A percentile compares a stretch with the other conserved stretches of the same genome.
phyloP scores from a whole-genome alignment of 192 early-diverging fungal species.

The Haplosporangium gracile region DNA sequence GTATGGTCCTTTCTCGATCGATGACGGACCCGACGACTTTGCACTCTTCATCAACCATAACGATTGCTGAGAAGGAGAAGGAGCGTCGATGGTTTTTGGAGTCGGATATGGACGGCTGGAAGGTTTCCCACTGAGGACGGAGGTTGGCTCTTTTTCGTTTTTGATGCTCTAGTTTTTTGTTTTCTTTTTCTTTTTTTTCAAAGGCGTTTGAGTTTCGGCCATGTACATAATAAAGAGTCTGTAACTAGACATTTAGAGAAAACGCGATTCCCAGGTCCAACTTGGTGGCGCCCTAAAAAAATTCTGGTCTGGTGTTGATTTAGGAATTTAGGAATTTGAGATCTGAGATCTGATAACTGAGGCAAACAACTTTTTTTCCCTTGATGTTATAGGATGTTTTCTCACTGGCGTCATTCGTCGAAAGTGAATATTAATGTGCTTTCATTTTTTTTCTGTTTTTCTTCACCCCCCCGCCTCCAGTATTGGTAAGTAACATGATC shows the following conservation, averaged over 20 bases:
- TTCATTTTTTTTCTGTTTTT: no score
- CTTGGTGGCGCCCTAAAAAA: no score
- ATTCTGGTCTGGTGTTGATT: no score
- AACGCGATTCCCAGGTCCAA: no score
- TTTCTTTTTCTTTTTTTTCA: background rate
- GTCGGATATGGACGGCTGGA: conserved; percentile 39
- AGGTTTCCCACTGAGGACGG: conserved; percentile 13
- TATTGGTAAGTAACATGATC: no score
- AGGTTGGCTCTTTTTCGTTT: background rate
- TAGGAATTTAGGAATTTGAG: no score
- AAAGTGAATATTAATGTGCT: no score
- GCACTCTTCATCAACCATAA: background rate
- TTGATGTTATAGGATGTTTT: no score
- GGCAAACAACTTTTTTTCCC: no score
- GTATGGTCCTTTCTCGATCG: background rate
- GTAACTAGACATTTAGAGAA: background rate
- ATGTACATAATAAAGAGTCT: background rate
- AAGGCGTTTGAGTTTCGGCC: background rate
- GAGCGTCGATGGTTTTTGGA: conserved; percentile 37
- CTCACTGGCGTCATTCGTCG: no score
- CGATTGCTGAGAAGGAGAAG: background rate
- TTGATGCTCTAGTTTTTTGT: background rate
- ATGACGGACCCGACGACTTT: conserved; percentile 34
- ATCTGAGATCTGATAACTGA: no score
- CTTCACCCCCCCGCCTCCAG: no score